phyloP scores from a whole-genome alignment of 495 filamentous ascomycete species.

The Penicillium bovifimosum region DNA sequence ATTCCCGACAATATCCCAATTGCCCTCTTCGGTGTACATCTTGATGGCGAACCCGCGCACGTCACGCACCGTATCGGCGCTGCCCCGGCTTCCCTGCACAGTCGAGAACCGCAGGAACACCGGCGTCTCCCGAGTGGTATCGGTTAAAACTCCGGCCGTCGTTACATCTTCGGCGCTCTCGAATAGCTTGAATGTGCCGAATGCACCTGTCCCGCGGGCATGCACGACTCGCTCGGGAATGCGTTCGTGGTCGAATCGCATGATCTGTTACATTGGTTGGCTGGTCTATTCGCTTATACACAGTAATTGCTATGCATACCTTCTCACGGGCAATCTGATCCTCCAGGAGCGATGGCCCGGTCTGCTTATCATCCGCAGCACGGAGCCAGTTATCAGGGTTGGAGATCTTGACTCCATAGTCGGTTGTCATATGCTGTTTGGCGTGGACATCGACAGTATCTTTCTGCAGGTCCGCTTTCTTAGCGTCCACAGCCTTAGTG shows the following conservation, averaged over 20 bases:
- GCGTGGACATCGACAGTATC: conserved; percentile 32
- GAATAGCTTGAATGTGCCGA: conserved; percentile 73
- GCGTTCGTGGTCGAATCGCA: conserved; percentile 79
- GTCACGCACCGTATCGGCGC: conserved; percentile 76
- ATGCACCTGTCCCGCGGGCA: conserved; percentile 76
- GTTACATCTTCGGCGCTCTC: conserved; percentile 68
- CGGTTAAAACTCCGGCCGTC: conserved; percentile 66
- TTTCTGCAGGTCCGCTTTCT: conserved; percentile 28
- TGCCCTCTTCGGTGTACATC: conserved; percentile 54
- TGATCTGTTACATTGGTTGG: conserved; percentile 50
- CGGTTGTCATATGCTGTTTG: conserved; percentile 58
- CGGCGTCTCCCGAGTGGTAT: conserved; percentile 73
- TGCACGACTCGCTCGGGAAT: conserved; percentile 89
- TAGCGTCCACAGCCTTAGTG: conserved; percentile 13
- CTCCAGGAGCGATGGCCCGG: conserved; percentile 73
- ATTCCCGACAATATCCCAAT: conserved; percentile 72
- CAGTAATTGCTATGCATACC: too few relatives aligned
- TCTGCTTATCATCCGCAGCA: conserved; percentile 51
- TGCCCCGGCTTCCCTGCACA: conserved; percentile 70
- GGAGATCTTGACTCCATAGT: conserved; percentile 69
- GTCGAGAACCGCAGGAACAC: conserved; percentile 81
- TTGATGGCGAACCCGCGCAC: conserved; percentile 79
- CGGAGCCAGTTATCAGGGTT: conserved; percentile 78
- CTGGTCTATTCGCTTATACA: too few relatives aligned
- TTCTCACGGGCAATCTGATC: conserved; percentile 76